These are phyloP conservation scores for Cicer pinnatifidum DNA, from an alignment of 306 rosid species.

Conservation along the genomic window DNA sequence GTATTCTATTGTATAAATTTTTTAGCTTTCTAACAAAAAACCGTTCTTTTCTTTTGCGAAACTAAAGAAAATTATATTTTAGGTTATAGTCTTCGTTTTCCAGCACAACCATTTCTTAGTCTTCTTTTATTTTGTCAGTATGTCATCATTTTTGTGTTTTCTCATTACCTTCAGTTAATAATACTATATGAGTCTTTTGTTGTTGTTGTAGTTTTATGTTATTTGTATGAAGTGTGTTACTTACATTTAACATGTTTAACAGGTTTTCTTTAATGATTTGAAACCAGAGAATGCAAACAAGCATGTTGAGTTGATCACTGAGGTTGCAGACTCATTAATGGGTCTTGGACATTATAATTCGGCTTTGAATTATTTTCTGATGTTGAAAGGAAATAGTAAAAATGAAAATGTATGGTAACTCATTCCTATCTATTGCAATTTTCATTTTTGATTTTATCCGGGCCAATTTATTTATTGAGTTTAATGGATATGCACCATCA, in stretches of 20 bases:
- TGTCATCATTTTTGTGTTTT: conserved; percentile 4
- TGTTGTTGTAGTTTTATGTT: conserved; percentile 10
- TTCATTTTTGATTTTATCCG: conserved; percentile 19
- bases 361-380: conserved; percentile 74
- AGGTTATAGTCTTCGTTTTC: not conserved
- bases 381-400: conserved; percentile 62
- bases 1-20: not conserved
- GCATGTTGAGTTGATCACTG: conserved; percentile 58
- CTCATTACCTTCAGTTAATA: conserved; percentile 5
- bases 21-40: conserved; percentile 14
- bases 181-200: conserved; percentile 19
- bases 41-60: not conserved
- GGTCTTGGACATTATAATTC: conserved; percentile 61
- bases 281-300: conserved; percentile 55
- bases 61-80: not conserved
- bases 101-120: not conserved
- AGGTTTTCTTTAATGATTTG: conserved; percentile 64
- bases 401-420: conserved; percentile 58
- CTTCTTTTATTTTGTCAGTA: not conserved
- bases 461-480: too few species aligned
- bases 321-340: conserved; percentile 74
- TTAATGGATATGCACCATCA: too few species aligned
- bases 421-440: conserved; percentile 35
- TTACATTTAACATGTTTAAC: conserved; percentile 40
- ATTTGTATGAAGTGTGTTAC: conserved; percentile 35